These are phyloP conservation scores for Aspergillus brunneoviolaceus DNA, from an alignment of 2,329 filamentous ascomycete genomes.

Conservation along the genomic window DNA sequence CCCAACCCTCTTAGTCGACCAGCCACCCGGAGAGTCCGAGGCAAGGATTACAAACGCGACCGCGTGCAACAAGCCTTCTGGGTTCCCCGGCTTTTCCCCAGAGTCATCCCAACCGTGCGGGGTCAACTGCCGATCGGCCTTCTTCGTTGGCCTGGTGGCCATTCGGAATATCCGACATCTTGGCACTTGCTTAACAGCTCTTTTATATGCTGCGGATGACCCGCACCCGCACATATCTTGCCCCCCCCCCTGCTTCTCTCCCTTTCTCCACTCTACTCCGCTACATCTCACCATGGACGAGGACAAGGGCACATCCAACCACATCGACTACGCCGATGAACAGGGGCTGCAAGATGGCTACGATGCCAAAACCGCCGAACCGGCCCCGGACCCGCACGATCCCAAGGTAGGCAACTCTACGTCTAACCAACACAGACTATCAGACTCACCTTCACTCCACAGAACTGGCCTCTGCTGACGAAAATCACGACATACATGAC, in stretches of 20 bases:
- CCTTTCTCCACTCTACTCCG: neutral
- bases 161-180: neutral
- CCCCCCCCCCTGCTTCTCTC: neutral
- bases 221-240: neutral
- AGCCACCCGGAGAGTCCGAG: neutral
- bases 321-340: conserved; percentile 10
- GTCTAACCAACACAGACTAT: too few species aligned
- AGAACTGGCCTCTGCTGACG: conserved; percentile 25
- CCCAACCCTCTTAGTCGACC: too few species aligned
- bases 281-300: neutral
- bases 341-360: neutral
- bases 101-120: neutral
- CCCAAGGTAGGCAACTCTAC: conserved; percentile 17
- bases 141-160: neutral
- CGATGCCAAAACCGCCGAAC: neutral
- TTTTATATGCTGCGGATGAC: neutral
- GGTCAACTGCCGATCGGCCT: neutral
- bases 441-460: neutral
- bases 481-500: conserved; percentile 33
- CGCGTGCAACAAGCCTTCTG: neutral
- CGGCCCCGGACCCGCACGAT: conserved; percentile 13
- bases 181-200: neutral
- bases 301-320: conserved; percentile 1
- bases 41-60: neutral
- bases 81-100: neutral